phyloP scores from a whole-genome alignment of 257 asterid species.

The Eustoma russellianum region DNA sequence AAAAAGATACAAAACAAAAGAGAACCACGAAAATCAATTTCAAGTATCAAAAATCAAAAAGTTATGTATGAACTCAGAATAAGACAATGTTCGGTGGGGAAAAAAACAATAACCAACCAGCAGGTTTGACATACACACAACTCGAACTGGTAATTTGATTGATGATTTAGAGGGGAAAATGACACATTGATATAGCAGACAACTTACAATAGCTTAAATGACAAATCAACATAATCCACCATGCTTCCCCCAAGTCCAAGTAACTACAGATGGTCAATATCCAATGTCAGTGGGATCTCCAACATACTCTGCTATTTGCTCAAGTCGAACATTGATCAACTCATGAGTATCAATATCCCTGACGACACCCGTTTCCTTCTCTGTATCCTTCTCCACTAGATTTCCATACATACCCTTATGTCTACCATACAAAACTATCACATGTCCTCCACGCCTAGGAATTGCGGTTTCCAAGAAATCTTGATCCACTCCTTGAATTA shows the following conservation, averaged over 20 bases:
- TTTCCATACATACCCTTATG: conserved; percentile 78
- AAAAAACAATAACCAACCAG: too few relatives aligned
- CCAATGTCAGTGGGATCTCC: conserved; percentile 87
- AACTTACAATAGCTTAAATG: too few relatives aligned
- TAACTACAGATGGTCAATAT: conserved; percentile 22
- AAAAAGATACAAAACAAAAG: too few relatives aligned
- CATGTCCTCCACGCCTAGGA: conserved; percentile 77
- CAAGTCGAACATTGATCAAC: conserved; percentile 61
- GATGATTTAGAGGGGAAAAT: too few relatives aligned
- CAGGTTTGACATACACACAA: too few relatives aligned
- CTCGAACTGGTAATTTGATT: too few relatives aligned
- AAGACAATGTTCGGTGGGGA: too few relatives aligned
- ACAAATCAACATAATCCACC: neutral
- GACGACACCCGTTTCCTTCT: conserved; percentile 59
- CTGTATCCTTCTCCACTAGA: conserved; percentile 59
- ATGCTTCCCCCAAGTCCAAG: neutral
- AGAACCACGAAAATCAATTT: too few relatives aligned
- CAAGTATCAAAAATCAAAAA: too few relatives aligned
- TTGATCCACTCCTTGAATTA: conserved; percentile 74
- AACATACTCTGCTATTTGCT: conserved; percentile 77
- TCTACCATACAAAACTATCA: conserved; percentile 56
- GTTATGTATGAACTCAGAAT: too few relatives aligned
- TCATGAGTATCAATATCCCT: conserved; percentile 68
- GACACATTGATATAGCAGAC: too few relatives aligned
- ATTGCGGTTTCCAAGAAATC: conserved; percentile 63